Evolutionary conservation across 2,329 filamentous ascomycete species (phyloP).

Genomic region (Aspergillus puulaauensis): DNA sequence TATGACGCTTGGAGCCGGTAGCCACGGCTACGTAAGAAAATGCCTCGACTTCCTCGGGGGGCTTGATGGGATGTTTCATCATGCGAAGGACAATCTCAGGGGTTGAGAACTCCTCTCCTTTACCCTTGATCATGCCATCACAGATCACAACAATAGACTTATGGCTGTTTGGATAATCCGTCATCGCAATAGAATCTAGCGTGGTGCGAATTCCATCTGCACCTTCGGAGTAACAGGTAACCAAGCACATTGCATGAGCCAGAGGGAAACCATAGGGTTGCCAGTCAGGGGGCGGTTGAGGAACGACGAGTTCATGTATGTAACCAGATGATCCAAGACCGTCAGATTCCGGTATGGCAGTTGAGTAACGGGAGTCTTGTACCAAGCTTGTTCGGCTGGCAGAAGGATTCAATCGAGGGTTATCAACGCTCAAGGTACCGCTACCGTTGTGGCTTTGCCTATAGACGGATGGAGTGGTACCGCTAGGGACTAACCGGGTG

Average conservation of each 20-base stretch:
- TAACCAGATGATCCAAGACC: conserved; percentile 85
- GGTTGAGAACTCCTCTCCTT: conserved; percentile 82
- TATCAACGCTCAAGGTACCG: conserved; percentile 53
- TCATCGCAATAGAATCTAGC: conserved; percentile 92
- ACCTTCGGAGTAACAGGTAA: conserved; percentile 96
- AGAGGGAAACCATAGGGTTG: conserved; percentile 95
- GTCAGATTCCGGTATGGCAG: conserved; percentile 60
- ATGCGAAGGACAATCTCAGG: conserved; percentile 88
- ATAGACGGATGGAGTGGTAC: conserved; percentile 63
- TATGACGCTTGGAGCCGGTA: conserved; percentile 94
- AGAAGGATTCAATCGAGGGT: conserved; percentile 38
- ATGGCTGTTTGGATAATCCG: conserved; percentile 98
- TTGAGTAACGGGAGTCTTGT: conserved; percentile 56
- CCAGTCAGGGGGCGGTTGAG: conserved; percentile 94
- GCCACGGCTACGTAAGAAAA: conserved; percentile 97
- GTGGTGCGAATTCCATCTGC: conserved; percentile 90
- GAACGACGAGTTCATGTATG: conserved; percentile 92
- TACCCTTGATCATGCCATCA: conserved; percentile 95
- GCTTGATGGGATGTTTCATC: conserved; percentile 87
- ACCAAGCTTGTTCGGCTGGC: conserved; percentile 60
- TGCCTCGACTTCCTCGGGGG: conserved; percentile 76
- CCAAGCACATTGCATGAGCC: conserved; percentile 88
- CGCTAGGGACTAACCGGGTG: conserved; percentile 64
- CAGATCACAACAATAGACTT: conserved; percentile 96
- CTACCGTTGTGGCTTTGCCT: conserved; percentile 57